These are phyloP conservation scores for Tylopilus felleus DNA, from an alignment of 768 basidiomycete species.

Conservation along the genomic window DNA sequence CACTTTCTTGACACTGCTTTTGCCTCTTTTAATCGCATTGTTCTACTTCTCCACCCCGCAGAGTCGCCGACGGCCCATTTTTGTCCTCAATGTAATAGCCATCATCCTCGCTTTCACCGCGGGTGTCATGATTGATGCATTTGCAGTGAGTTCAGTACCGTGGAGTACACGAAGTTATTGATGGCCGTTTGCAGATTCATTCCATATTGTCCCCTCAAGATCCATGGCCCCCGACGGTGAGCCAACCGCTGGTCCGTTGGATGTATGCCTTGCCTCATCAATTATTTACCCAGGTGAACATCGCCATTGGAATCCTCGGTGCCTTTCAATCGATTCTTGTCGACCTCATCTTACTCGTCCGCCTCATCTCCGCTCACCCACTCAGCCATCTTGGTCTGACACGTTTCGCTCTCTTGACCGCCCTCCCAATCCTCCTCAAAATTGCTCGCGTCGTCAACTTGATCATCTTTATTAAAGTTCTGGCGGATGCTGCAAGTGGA, in stretches of 20 bases:
- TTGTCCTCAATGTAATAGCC: slow-evolving; percentile 26
- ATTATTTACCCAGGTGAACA: slow-evolving; percentile 13
- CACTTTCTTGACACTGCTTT: slow-evolving; percentile 29
- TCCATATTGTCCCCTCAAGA: slow-evolving; percentile 22
- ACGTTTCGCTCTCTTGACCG: slow-evolving; percentile 17
- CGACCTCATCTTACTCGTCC: slow-evolving; percentile 28
- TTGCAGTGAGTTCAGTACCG: slow-evolving; percentile 13
- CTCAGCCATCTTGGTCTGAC: slow-evolving; percentile 8
- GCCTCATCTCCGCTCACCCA: slow-evolving; percentile 28
- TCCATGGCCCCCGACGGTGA: slow-evolving; percentile 21
- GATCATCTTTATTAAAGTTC: slow-evolving; percentile 25
- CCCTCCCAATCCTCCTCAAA: slow-evolving; percentile 29
- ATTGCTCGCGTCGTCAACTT: slow-evolving; percentile 27
- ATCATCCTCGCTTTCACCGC: slow-evolving; percentile 21
- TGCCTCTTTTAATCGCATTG: slow-evolving; percentile 30
- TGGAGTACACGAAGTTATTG: background rate
- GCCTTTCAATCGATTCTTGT: slow-evolving; percentile 28
- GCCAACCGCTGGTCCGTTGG: background rate
- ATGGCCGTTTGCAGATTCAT: slow-evolving; percentile 23
- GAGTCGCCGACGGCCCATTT: slow-evolving; percentile 26
- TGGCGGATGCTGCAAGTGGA: slow-evolving; percentile 20
- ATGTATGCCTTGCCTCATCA: background rate
- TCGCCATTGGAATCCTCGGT: slow-evolving; percentile 31
- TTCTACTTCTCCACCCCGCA: slow-evolving; percentile 29
- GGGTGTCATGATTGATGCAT: slow-evolving; percentile 20